Conservation (phyloP, 495 filamentous ascomycete genomes). For the Talaromyces stipitatus region DNA sequence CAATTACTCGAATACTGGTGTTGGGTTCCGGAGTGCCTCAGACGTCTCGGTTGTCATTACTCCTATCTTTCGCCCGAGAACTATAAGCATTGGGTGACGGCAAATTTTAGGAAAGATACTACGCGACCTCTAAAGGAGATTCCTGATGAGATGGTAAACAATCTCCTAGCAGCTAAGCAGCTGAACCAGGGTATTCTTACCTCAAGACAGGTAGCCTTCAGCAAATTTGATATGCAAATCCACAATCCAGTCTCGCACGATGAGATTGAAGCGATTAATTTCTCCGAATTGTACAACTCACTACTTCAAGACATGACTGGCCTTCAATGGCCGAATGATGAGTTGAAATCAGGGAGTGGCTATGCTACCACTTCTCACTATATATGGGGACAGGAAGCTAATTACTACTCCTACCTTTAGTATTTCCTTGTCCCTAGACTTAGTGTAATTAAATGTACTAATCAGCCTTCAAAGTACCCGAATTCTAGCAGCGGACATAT, state of each 20-base stretch:
- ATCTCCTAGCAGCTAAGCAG: constrained; percentile 56
- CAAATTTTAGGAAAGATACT: constrained; percentile 28
- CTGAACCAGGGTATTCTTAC: constrained; percentile 63
- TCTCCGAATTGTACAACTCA: constrained; percentile 62
- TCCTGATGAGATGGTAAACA: constrained; percentile 53
- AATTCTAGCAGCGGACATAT: constrained; percentile 38
- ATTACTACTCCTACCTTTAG: constrained; percentile 64
- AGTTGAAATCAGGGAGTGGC: constrained; percentile 56
- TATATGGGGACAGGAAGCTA: constrained; percentile 65
- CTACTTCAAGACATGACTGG: constrained; percentile 57
- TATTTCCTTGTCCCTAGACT: too few relatives aligned
- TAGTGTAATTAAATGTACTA: too few relatives aligned
- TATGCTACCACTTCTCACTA: constrained; percentile 64
- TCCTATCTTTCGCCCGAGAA: constrained; percentile 54
- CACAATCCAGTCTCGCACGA: constrained; percentile 62
- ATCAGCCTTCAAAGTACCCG: too few relatives aligned
- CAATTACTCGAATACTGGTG: constrained; percentile 77
- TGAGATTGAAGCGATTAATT: constrained; percentile 52
- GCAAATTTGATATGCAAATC: constrained; percentile 73
- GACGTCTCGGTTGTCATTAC: constrained; percentile 58
- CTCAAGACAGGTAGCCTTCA: constrained; percentile 58
- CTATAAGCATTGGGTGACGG: constrained; percentile 44
- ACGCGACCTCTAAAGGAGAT: constrained; percentile 41
- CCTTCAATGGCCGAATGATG: constrained; percentile 54
- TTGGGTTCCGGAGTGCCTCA: constrained; percentile 60